Conservation (phyloP, 148 eudicot genomes). For the Nepenthes gracilis region DNA sequence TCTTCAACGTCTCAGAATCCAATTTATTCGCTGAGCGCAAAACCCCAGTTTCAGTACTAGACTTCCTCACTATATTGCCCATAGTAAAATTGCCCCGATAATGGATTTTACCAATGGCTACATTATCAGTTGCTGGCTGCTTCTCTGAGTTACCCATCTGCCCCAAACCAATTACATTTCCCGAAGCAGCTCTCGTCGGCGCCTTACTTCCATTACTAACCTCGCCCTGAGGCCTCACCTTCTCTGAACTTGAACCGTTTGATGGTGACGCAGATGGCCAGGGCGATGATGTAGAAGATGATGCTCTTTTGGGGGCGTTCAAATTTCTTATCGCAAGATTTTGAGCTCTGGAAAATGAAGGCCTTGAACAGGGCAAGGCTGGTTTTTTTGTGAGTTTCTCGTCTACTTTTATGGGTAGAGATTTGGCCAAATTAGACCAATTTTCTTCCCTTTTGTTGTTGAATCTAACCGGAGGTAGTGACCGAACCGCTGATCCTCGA, state of each 20-base stretch:
- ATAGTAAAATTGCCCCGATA: conserved; percentile 1
- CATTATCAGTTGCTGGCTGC: too few relatives aligned
- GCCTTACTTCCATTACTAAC: background rate
- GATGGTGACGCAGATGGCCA: conserved; percentile 1
- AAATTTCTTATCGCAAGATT: background rate
- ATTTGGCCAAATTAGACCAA: background rate
- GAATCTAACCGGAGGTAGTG: conserved; percentile 11
- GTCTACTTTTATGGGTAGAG: background rate
- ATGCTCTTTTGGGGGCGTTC: too few relatives aligned
- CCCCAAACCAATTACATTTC: too few relatives aligned
- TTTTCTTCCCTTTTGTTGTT: conserved; percentile 1
- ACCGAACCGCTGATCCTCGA: conserved; percentile 1
- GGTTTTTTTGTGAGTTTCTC: conserved; percentile 11
- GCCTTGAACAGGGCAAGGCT: conserved; percentile 8
- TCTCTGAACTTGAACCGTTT: conserved; percentile 10
- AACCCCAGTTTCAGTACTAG: conserved; percentile 7
- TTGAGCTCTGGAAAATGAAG: conserved; percentile 9
- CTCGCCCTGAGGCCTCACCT: background rate
- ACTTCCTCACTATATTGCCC: conserved; percentile 20
- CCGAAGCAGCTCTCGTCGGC: background rate
- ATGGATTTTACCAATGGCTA: background rate
- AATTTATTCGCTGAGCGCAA: conserved; percentile 13
- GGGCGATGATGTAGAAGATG: too few relatives aligned
- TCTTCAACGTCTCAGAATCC: conserved; percentile 47
- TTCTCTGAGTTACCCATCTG: too few relatives aligned